Base-by-base conservation (phyloP, 305 asterid species). In the Fraxinus nigra region DNA sequence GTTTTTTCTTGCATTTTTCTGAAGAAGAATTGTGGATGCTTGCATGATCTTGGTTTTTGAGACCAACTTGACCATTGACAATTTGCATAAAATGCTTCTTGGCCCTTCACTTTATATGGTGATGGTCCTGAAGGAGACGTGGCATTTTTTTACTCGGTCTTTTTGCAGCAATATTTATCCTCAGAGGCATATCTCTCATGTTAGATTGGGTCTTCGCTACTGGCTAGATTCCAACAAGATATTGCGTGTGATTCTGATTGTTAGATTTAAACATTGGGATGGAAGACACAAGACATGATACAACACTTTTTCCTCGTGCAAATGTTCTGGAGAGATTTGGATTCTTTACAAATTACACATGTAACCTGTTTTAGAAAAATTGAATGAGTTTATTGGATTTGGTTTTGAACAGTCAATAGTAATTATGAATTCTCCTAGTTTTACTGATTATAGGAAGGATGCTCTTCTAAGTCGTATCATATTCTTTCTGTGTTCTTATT, bases 371-470 rank as follows among this genome's bases (percentile, higher is more conserved):
- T 69, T 69, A 28, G 38, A 69, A 69, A 30, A 28, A 30, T 11
- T 65, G 18, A 65, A 24, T 24, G 73, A 67, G 9, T 67, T 67
- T 67, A 28, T 24, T 67, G n/a, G 74, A 67, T 67, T 67, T 30
- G 26, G 8, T 67, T 67, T 67, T 13, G 37, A 67, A 67, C 37
- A n/a, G 11, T 67, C 14, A 35, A 28, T 67, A 24, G 14, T 63
- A 67, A 28, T 10, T 28, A 28, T 13, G 37, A 67, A 67, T 67
- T 26, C 18, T 13, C 74, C 20, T 81, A 70, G 65, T 76, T 56
- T 78, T 32, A 78, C 80, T 76, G 54, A 75, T 79, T 87, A 72
- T 73, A 77, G 76, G 48, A 70, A 1, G 75, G 48, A 78, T 43
- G 56, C 33, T 72, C 48, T 77, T 73, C 32, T 59, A 72, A 28